Percentiles rank a stretch among this genome's conserved stretches.
phyloP scores from a whole-genome alignment of 129 eudicot genomes.

The Tanacetum coccineum region DNA sequence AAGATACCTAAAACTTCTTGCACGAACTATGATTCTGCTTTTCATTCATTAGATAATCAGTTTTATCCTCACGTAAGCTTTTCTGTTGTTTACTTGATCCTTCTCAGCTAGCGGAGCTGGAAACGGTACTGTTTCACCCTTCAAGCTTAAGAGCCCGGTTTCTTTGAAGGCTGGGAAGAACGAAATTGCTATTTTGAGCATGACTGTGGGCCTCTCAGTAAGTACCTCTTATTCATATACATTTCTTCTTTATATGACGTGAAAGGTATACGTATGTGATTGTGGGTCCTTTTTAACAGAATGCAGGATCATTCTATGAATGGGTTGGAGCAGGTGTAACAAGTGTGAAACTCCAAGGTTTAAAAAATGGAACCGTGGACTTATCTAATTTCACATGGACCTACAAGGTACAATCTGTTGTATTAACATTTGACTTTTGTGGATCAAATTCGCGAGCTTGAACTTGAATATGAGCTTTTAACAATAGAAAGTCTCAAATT shows the following conservation, averaged over 20 bases:
- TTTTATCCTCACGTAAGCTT: background rate
- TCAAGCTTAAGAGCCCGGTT: constrained; percentile 35
- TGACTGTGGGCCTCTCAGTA: constrained; percentile 91
- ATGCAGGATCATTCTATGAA: constrained; percentile 88
- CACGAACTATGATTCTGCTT: constrained; percentile 12
- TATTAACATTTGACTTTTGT: constrained; percentile 19
- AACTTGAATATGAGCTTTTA: background rate
- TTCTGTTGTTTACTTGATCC: constrained; percentile 18
- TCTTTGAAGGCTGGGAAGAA: constrained; percentile 73
- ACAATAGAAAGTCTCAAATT: background rate
- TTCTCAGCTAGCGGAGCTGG: constrained; percentile 79
- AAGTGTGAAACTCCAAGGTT: constrained; percentile 54
- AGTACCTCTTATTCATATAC: constrained; percentile 9
- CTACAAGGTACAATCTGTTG: constrained; percentile 55
- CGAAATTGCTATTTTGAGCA: constrained; percentile 82
- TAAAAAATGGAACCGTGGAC: constrained; percentile 59
- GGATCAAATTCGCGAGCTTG: background rate
- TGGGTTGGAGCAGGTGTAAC: constrained; percentile 94
- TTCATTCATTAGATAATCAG: background rate
- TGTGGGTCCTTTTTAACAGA: constrained; percentile 39
- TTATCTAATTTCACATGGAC: constrained; percentile 60
- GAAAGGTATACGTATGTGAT: background rate
- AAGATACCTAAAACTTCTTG: constrained; percentile 22
- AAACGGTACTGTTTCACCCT: constrained; percentile 45
- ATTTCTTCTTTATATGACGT: background rate